Evolutionary conservation across 2,329 filamentous ascomycete genomes (phyloP), one percentile per base, ranked within the genome.

Genomic region (Elsinoe batatas): DNA sequence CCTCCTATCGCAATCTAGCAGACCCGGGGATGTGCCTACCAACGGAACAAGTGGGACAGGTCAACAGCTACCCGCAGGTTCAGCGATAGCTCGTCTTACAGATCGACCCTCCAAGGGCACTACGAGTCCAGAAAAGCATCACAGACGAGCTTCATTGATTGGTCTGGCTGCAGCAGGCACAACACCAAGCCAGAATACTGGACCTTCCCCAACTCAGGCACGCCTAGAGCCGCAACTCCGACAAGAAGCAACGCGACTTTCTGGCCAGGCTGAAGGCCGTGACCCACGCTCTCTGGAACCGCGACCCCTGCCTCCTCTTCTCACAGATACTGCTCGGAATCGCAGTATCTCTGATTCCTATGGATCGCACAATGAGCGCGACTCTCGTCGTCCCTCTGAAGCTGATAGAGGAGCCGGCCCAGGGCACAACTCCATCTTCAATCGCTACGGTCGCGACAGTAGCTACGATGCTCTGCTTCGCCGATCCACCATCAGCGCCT

Each of bases 261-360:
- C 47, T 13, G 18, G 32, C 4, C 47, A 38, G 7, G 11, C 5
- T 18, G 47, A 38, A 5, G 13, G 13, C 32, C 26, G 44, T 13
- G 44, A 49, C 15, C 44, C 32, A 17, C 44, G 44, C 20, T 35
- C 44, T 8, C 47, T 38, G 37, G 47, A 37, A 12, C 15, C 32
- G 5, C 15, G 47, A 20, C 32, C 47, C 5, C 30, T 38, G 5
- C 47, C 47, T 12, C 47, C 11, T 22, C 47, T 51, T 7, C 32
- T 37, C 7, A 51, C 47, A 17, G 47, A 51, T n/a, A n/a, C 44
- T 3, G 26, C 20, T 15, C 53, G 53, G 4, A 44, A 55, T 32
- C 53, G 53, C 11, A 55, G 53, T 20, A 55, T 55, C 22, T 55
- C 53, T 5, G 53, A 55, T 20, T 44, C 53, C 7, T 44, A 37